Evolutionary conservation across 345 rosid species (phyloP).

Genomic region (Eucalyptus erythrocorys): DNA sequence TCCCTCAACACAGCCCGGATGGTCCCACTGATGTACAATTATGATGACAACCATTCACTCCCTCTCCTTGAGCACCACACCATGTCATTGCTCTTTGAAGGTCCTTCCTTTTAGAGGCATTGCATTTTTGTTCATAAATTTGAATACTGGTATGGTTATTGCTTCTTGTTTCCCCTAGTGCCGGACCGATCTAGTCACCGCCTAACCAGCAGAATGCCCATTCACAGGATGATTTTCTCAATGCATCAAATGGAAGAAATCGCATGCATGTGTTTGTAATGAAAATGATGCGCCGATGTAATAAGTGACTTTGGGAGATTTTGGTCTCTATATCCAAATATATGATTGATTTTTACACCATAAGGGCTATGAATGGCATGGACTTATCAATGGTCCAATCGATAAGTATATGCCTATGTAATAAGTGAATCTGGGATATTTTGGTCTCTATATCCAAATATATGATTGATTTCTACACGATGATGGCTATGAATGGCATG

Average conservation of each 20-base stretch:
- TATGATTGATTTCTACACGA: too few species aligned
- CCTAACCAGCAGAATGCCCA: not conserved
- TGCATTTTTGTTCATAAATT: not conserved
- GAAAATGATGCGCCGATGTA: too few species aligned
- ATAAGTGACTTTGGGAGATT: too few species aligned
- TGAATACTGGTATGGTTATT: not conserved
- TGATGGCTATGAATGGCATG: too few species aligned
- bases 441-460: too few species aligned
- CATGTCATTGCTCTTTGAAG: slow-evolving; percentile 1
- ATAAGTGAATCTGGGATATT: too few species aligned
- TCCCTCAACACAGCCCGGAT: slow-evolving; percentile 35
- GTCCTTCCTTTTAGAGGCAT: not conserved
- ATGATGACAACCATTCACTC: slow-evolving; percentile 23
- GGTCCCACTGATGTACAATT: slow-evolving; percentile 45
- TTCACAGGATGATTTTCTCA: not conserved
- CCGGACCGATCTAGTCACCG: not conserved
- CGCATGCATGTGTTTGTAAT: too few species aligned
- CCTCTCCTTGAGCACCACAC: slow-evolving; percentile 23
- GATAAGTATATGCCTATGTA: too few species aligned
- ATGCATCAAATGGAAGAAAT: not conserved
- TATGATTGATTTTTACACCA: too few species aligned
- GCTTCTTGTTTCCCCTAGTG: not conserved
- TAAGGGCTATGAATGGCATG: too few species aligned
- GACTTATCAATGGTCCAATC: too few species aligned
- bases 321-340: too few species aligned